These are phyloP conservation scores for Talaromyces marneffei DNA, from an alignment of 2,329 filamentous ascomycete species.

Conservation along the genomic window DNA sequence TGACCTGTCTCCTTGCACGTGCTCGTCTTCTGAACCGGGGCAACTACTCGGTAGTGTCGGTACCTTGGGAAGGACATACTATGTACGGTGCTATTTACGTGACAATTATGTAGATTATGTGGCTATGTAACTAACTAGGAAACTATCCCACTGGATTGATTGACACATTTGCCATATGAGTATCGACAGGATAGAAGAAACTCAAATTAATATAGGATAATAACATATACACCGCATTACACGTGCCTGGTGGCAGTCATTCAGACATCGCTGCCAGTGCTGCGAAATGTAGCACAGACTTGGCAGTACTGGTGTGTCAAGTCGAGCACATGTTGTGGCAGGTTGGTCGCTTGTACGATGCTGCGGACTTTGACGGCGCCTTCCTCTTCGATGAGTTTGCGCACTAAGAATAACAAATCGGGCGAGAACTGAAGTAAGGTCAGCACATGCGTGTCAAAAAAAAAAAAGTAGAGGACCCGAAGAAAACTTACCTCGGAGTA, in stretches of 20 bases:
- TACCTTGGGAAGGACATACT: too few relatives aligned
- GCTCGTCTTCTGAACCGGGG: not conserved
- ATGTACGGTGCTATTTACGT: not conserved
- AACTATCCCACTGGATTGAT: not conserved
- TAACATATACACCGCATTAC: too few relatives aligned
- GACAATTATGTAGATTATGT: not conserved
- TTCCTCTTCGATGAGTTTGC: constrained; percentile 93
- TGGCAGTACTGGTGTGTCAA: constrained; percentile 94
- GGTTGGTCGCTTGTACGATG: constrained; percentile 90
- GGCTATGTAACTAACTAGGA: not conserved
- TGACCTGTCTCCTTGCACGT: not conserved
- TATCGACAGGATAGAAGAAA: not conserved
- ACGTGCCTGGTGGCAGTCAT: constrained; percentile 18
- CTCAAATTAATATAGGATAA: not conserved
- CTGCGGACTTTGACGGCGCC: constrained; percentile 95
- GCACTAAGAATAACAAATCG: constrained; percentile 76
- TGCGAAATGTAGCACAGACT: constrained; percentile 89
- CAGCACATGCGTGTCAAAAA: not conserved
- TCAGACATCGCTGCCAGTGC: constrained; percentile 84
- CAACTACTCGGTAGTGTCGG: not conserved
- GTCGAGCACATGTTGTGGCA: constrained; percentile 88
- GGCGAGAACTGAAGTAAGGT: constrained; percentile 66
- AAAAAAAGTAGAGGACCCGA: not conserved
- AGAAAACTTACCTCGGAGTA: constrained; percentile 70
- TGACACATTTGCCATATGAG: not conserved